Percentiles rank a stretch among this genome's conserved stretches.
These are phyloP conservation scores for Chlamydomonas incerta DNA, from an alignment of 139 green algal genomes.

Conservation along the genomic window DNA sequence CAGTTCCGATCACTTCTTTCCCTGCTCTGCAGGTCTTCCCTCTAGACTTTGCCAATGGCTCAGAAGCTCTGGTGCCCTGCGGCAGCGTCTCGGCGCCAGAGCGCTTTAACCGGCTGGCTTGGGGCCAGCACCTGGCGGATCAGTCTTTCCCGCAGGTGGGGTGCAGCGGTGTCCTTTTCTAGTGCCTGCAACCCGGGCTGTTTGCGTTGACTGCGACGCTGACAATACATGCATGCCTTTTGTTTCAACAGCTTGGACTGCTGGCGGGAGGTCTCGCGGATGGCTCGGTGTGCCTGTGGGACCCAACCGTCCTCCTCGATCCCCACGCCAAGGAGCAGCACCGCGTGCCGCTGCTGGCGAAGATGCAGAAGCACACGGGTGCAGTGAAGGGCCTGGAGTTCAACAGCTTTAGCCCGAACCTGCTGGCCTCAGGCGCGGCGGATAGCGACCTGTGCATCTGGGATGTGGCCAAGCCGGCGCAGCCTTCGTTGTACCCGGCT, in stretches of 20 bases:
- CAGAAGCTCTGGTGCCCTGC: conserved; percentile 62
- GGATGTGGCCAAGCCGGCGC: conserved; percentile 88
- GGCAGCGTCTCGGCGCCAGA: conserved; percentile 81
- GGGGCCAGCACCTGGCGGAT: conserved; percentile 68
- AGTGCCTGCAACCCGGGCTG: not conserved
- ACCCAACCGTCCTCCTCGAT: conserved; percentile 84
- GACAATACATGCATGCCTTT: not conserved
- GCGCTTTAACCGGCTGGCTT: conserved; percentile 90
- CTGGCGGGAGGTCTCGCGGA: conserved; percentile 94
- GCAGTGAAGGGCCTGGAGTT: conserved; percentile 93
- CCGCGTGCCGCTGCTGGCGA: conserved; percentile 66
- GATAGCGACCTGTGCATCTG: conserved; percentile 97
- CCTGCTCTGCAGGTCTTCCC: conserved; percentile 75
- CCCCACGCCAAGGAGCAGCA: conserved; percentile 51
- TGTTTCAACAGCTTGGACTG: conserved; percentile 80
- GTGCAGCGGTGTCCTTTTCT: too few relatives aligned
- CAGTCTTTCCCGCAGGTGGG: conserved; percentile 38
- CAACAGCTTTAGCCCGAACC: conserved; percentile 91
- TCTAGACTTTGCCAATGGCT: conserved; percentile 72
- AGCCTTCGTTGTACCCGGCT: conserved; percentile 75
- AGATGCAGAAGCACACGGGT: conserved; percentile 87
- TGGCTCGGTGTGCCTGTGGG: conserved; percentile 92
- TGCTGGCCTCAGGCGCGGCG: conserved; percentile 90
- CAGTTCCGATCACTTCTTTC: not conserved
- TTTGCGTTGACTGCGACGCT: not conserved